Evolutionary conservation across 2,329 filamentous ascomycete genomes (phyloP), one percentile per base, ranked within the genome.

Genomic region (Ophiocordyceps unilateralis): DNA sequence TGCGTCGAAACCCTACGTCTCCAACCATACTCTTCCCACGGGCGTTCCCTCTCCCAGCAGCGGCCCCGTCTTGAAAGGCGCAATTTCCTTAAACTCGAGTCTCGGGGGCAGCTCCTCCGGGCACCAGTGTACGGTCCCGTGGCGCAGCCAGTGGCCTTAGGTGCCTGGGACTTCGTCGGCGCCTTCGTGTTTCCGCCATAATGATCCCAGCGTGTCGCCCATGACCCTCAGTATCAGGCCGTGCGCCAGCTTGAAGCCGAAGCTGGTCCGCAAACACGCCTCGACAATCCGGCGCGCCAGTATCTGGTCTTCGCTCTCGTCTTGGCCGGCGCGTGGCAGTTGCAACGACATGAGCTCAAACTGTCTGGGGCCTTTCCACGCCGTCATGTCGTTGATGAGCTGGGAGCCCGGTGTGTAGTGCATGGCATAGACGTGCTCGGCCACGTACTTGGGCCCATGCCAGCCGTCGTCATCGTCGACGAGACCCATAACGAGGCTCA

Each of bases 161-260:
- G 71, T 76, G 4, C 67, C 65, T 1, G 61, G 58, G 2, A 67
- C 57, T 50, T 64, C 49, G 50, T 76, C 71, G 0, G 63, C 64
- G 1, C 68, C 71, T 2, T 57, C 53, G 48, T 74, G 48, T 28
- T 62, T 63, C 52, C 67, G 64, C 71, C 71, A 76, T 26, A 72
- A 48, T 22, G 68, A 69, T 1, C 70, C 69, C 11, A 76, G 54
- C 1, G 72, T 75, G 17, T 64, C 58, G 1, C 66, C 65, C 22
- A 65, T 54, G 0, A 74, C 63, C 30, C 63, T 59, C 9, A 74
- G 40, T 21, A 74, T 74, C 21, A 74, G 49, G 0, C 71, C 71
- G 47, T 74, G 70, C 1, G 69, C 69, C 8, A 76, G 54, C 55
- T 76, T 76, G 53, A 76, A 69, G 1, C 64, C 66, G 51, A 71